Base-by-base conservation (phyloP, 2,329 filamentous ascomycete species). In the Penicillium sp. region DNA sequence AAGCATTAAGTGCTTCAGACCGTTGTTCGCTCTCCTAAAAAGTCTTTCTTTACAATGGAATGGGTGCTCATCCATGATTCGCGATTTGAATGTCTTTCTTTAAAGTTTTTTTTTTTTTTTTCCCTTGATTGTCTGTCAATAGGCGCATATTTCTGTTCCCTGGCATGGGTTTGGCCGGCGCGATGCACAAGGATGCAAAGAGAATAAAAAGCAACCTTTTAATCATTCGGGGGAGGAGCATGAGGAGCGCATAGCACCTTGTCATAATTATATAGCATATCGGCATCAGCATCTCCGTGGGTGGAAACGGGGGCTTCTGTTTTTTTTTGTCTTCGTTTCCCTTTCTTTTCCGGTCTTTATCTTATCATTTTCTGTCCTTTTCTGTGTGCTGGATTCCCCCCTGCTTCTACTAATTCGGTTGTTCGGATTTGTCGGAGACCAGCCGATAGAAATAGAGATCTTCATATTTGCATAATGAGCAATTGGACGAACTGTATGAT, bases 241-340 rank as follows among this genome's bases (percentile, higher is more conserved):
- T 66, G 58, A 61, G 51, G 55, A 61, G 51, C 55, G 47, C 55
- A 63, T 41, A 57, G 45, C 49, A 59, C 56, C 52, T 45, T 54
- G 59, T 63, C 60, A 65, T 67, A 64, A 67, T 67, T 63, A 64
- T 60, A 48, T 60, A 66, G 62, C 63, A 67, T 67, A 63, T 67
- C 59, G 61, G 59, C 66, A 67, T 66, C 55, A 61, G 60, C 63
- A 68, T 66, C 55, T 61, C 56, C 55, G 41, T 45, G 60, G 57
- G 47, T 53, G 61, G 55, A 38, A 45, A 31, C 48, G 28, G 47
- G 45, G 55, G 52, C 49, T 54, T 59, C 43, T 47, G 37, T 57
- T 45, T 52, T 56, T 59, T 60, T 57, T 62, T 60, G 45, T 61
- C 43, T 61, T 61, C 52, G 50, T 56, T 62, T 54, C 54, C 54